phyloP scores from a whole-genome alignment of 2,329 filamentous ascomycete species.

The Ophiocordyceps camponoti-floridani region DNA sequence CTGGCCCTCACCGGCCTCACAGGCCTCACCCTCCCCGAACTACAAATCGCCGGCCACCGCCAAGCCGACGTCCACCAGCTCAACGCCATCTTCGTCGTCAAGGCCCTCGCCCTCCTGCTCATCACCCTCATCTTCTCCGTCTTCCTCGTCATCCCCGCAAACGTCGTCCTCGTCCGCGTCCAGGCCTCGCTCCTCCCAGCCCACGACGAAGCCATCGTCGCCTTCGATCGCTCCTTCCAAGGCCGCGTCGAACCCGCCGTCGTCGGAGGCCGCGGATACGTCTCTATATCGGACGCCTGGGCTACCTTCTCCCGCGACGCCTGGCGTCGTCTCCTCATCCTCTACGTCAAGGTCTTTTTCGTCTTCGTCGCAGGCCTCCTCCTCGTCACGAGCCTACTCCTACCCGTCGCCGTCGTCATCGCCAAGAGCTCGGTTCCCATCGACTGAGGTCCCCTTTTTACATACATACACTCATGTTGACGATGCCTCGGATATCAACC shows the following conservation, averaged over 20 bases:
- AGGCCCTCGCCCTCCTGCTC: slow-evolving; percentile 25
- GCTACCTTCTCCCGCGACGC: slow-evolving; percentile 55
- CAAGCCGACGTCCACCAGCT: slow-evolving; percentile 10
- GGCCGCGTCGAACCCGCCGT: slow-evolving; percentile 60
- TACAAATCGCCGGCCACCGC: slow-evolving; percentile 16
- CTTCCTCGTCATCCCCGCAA: slow-evolving; percentile 55
- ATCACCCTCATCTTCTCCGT: slow-evolving; percentile 32
- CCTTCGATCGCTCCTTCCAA: slow-evolving; percentile 75
- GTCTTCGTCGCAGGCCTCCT: slow-evolving; percentile 30
- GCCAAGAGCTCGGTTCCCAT: slow-evolving; percentile 4
- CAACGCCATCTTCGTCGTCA: slow-evolving; percentile 13
- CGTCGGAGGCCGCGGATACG: slow-evolving; percentile 52
- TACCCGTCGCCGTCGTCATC: slow-evolving; percentile 31
- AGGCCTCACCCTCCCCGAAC: slow-evolving; percentile 20
- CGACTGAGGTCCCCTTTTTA: neutral
- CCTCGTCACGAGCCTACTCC: slow-evolving; percentile 26
- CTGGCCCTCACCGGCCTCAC: slow-evolving; percentile 22
- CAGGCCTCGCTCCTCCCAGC: slow-evolving; percentile 75
- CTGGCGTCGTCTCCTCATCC: slow-evolving; percentile 54
- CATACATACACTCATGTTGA: neutral
- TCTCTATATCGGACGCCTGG: slow-evolving; percentile 63
- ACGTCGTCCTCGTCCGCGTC: slow-evolving; percentile 62
- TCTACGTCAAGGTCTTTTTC: slow-evolving; percentile 54
- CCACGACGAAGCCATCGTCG: slow-evolving; percentile 66
- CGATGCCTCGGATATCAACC: neutral